phyloP scores from a whole-genome alignment of 768 basidiomycete genomes.

The Pluteus cervinus region DNA sequence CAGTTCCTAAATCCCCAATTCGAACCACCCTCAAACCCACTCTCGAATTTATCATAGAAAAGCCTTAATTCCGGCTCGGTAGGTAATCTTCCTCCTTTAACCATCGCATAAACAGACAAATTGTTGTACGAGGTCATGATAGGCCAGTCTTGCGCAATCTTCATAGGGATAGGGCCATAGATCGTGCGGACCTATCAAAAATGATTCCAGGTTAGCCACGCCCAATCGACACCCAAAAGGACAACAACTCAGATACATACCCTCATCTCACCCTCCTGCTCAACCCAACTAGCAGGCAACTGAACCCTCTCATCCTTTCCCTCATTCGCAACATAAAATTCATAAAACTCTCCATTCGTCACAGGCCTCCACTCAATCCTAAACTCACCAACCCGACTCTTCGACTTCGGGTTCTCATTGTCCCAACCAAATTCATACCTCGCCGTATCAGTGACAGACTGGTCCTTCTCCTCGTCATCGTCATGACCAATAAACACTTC shows the following conservation, averaged over 20 bases:
- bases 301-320: conserved; percentile 40
- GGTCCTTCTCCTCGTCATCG: conserved; percentile 71
- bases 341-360: conserved; percentile 81
- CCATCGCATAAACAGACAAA: conserved; percentile 72
- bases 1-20: conserved; percentile 90
- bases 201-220: background rate
- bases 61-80: conserved; percentile 82
- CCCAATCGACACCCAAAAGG: background rate
- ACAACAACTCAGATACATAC: conserved; percentile 24
- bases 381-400: conserved; percentile 61
- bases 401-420: conserved; percentile 74
- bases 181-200: conserved; percentile 68
- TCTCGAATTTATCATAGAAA: conserved; percentile 71
- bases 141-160: conserved; percentile 81
- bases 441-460: conserved; percentile 28
- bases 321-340: conserved; percentile 47
- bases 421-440: conserved; percentile 91
- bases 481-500: conserved; percentile 72
- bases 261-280: conserved; percentile 40
- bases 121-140: conserved; percentile 73
- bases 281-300: conserved; percentile 73
- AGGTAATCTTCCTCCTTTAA: conserved; percentile 90
- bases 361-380: conserved; percentile 81
- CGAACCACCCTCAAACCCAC: conserved; percentile 68
- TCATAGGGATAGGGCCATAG: conserved; percentile 78